A percentile compares a stretch with the other conserved stretches of the same genome.
Conservation (phyloP, 1,284 basidiomycete genomes). For the Sanguinoderma infundibulare region DNA sequence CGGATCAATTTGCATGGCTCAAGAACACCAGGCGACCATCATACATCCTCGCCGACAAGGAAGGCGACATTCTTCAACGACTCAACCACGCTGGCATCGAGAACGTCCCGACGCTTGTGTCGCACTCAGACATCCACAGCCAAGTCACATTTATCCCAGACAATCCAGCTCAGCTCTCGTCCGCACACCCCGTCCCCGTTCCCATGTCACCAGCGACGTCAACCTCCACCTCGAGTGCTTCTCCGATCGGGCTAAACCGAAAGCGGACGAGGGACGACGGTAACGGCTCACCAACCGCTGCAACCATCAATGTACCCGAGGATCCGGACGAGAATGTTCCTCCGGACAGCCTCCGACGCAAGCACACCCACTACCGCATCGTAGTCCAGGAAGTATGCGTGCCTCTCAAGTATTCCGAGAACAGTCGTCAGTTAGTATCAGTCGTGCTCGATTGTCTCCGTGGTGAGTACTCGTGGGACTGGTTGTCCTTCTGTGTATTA, state of each 20-base stretch:
- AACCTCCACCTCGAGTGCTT: background rate
- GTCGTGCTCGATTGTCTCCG: constrained; percentile 7
- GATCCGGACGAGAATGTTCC: background rate
- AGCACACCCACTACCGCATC: constrained; percentile 16
- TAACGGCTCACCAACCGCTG: background rate
- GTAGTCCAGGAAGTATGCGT: constrained; percentile 11
- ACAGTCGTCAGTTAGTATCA: background rate
- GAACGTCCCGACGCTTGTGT: constrained; percentile 7
- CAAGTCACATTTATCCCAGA: background rate
- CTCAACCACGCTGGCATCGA: background rate
- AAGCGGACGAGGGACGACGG: background rate
- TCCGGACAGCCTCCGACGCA: background rate
- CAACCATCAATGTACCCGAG: no score
- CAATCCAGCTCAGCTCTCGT: no score
- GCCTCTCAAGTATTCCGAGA: constrained; percentile 1
- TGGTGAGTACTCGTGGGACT: constrained; percentile 1
- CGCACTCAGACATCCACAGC: background rate
- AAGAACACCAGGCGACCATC: constrained; percentile 11
- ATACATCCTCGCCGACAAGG: background rate
- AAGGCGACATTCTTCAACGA: constrained; percentile 5
- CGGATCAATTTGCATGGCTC: background rate
- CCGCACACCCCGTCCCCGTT: no score
- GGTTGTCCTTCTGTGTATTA: background rate
- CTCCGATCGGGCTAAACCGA: no score
- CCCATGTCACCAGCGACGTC: no score